These are phyloP conservation scores for Aquilaria yunnanensis DNA, from an alignment of 345 rosid species.

Conservation along the genomic window DNA sequence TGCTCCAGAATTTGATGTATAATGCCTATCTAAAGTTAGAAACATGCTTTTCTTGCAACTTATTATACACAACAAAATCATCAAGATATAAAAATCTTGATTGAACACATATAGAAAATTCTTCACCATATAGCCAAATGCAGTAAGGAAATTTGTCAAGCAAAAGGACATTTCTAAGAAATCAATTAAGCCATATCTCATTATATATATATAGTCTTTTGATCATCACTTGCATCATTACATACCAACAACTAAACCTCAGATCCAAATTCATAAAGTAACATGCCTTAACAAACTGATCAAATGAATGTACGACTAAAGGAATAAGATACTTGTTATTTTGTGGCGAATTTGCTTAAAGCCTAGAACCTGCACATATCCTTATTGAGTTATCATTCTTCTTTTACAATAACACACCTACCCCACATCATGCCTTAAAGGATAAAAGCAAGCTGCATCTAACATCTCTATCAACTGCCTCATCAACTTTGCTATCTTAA, in stretches of 20 bases:
- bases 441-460: neutral
- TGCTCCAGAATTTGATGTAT: no score
- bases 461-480: neutral
- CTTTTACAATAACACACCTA: neutral
- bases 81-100: neutral
- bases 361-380: neutral
- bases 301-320: neutral
- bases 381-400: neutral
- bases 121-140: conserved; percentile 6
- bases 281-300: no score
- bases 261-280: conserved; percentile 9
- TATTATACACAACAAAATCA: neutral
- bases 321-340: neutral
- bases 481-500: neutral
- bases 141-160: neutral
- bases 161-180: neutral
- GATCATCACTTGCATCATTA: neutral
- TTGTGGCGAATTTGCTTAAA: neutral
- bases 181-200: neutral
- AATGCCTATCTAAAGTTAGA: no score
- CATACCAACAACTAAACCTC: neutral
- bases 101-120: neutral
- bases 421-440: neutral
- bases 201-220: no score
- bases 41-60: no score